Evolutionary conservation across 2,329 filamentous ascomycete species (phyloP), one percentile per base, ranked within the genome.

Genomic region (Pyrenophora seminiperda): DNA sequence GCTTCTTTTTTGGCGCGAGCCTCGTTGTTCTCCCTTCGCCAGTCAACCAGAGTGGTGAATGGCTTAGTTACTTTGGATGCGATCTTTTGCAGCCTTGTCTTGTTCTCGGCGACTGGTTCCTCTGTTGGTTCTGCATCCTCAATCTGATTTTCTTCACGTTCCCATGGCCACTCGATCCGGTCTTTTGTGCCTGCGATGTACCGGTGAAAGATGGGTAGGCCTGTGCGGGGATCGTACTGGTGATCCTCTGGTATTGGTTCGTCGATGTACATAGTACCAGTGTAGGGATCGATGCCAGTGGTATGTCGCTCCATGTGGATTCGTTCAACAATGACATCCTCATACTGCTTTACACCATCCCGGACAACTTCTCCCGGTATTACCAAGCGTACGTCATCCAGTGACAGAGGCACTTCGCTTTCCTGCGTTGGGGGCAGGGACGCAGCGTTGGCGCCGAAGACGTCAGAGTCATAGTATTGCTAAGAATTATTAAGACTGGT

Each of bases 371-470:
- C 59, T 44, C 65, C 78, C 17, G 90, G 86, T 67, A 90, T 85
- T 40, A 97, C 90, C 27, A 97, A 89, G 49, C 90, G 89, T 57
- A 97, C 80, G 54, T 89, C 80, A 27, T 83, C 81, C 65, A 95
- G 80, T 45, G 88, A 81, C 24, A 96, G 72, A 24, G 85, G 77
- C 43, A 83, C 69, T 62, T 81, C 77, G 49, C 80, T 68, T 65
- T 62, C 79, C 37, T 80, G 73, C 50, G 81, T 72, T 61, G 48
- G 75, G 62, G 50, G 72, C 68, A 66, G 76, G 70, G 54, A 66
- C 62, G 44, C 53, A 10, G 22, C 41, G 17, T 41, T 49, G 3
- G 33, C 30, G 36, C 48, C 54, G 59, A 56, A 81, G 34, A 76
- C 52, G 7, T 75, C 72, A 14, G 78, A 56, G 43, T 65, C 59